Evolutionary conservation across 177 flowering plant species (phyloP).

Genomic region (Vitis hybrid): DNA sequence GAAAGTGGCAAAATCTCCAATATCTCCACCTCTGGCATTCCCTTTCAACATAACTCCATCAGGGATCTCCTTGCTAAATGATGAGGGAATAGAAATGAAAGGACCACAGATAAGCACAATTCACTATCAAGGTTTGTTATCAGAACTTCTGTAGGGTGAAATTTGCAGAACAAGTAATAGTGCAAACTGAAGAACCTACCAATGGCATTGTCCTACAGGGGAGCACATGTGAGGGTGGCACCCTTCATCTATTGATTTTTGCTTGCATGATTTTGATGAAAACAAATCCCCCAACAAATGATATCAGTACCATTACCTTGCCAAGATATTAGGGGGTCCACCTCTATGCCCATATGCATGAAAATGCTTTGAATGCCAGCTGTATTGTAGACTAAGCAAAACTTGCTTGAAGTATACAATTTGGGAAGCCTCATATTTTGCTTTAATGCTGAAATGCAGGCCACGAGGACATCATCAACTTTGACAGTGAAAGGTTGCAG

Average conservation of each 20-base stretch:
- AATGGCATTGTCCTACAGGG: neutral
- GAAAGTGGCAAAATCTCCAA: slow-evolving; percentile 87
- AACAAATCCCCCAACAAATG: neutral
- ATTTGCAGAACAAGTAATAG: neutral
- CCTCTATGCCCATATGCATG: neutral
- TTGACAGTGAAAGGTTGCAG: slow-evolving; percentile 15
- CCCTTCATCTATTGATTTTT: neutral
- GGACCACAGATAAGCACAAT: slow-evolving; percentile 67
- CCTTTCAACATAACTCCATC: slow-evolving; percentile 57
- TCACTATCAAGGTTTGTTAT: slow-evolving; percentile 55
- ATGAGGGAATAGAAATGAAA: slow-evolving; percentile 59
- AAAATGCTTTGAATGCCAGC: no score
- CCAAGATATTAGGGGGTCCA: neutral
- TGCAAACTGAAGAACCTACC: neutral
- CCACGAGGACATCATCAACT: slow-evolving; percentile 29
- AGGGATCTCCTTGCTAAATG: slow-evolving; percentile 59
- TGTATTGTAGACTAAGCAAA: no score
- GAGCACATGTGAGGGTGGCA: neutral
- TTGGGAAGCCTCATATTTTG: slow-evolving; percentile 4
- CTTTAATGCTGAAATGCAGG: slow-evolving; percentile 36
- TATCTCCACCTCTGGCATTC: slow-evolving; percentile 73
- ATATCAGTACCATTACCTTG: neutral
- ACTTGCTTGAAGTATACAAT: neutral
- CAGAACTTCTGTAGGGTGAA: neutral
- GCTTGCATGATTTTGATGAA: neutral